Evolutionary conservation across 345 rosid species (phyloP).

Genomic region (Erysimum cheiranthoides): DNA sequence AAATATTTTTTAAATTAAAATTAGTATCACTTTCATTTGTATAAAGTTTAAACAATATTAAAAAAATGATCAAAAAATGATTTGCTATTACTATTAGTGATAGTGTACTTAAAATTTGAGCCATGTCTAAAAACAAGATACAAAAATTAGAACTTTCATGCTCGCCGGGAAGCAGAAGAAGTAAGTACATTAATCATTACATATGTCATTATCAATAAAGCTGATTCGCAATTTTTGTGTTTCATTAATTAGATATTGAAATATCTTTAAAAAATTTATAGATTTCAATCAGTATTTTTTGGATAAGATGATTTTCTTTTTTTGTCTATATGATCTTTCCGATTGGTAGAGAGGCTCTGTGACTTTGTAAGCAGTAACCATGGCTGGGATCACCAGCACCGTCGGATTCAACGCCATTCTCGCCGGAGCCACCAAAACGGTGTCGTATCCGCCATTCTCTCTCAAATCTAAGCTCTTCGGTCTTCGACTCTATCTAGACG

Average conservation of each 20-base stretch:
- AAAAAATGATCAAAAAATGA: background rate
- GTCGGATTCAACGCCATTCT: constrained; percentile 48
- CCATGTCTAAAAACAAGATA: too few relatives aligned
- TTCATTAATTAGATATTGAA: background rate
- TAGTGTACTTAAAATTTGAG: background rate
- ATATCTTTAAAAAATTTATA: background rate
- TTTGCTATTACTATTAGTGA: background rate
- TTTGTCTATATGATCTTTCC: background rate
- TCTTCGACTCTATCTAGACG: constrained; percentile 43
- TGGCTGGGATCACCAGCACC: constrained; percentile 71
- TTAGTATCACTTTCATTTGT: background rate
- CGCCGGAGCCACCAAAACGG: constrained; percentile 43
- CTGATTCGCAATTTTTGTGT: background rate
- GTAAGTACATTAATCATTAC: too few relatives aligned
- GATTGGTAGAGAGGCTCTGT: constrained; percentile 29
- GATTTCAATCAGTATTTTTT: background rate
- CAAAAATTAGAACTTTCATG: too few relatives aligned
- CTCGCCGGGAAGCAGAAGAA: too few relatives aligned
- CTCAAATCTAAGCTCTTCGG: constrained; percentile 60
- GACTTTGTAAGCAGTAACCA: constrained; percentile 39
- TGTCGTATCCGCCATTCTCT: constrained; percentile 28
- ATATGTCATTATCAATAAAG: background rate
- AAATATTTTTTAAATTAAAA: background rate
- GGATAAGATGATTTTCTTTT: constrained; percentile 20
- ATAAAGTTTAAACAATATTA: background rate